Evolutionary conservation across 371 early-diverging fungal species (phyloP), one percentile per base, ranked within the genome.

Genomic region (Rozella allomycis): DNA sequence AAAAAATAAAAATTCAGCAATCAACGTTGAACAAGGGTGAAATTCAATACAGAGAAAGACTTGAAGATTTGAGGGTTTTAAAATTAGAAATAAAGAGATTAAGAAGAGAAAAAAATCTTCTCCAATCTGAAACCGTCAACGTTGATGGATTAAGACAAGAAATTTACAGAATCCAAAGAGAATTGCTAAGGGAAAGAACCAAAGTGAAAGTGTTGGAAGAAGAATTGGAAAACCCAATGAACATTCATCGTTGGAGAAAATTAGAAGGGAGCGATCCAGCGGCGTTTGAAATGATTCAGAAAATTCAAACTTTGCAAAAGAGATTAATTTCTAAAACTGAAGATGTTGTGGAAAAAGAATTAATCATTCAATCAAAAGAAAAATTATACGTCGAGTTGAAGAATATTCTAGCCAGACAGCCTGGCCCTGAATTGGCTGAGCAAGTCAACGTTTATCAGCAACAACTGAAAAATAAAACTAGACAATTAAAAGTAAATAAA

Each of bases 211-310:
- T 58, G 4, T 44, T 64, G 11, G 57, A 64, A 37, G 53, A 60
- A n/a, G 55, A 64, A 42, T 45, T 64, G 4, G 35, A 45, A 34
- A 52, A 60, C 30, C 61, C 57, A 16, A 50, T 64, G 28, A 64
- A 64, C 37, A 54, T 64, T 4, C 65, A 64, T 35, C 37, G 65
- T 3, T 64, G 65, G 65, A 29, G 65, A 22, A 56, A 58, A 31
- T 45, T 64, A 12, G 60, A 60, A 33, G 54, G 57, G 3, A 40
- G 43, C 17, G 52, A 57, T 31, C 65, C 65, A 19, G 49, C 60
- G 34, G 56, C 54, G 1, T 60, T 46, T 29, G 54, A 54, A 26
- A 43, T 58, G 49, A 40, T 64, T 25, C 57, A 56, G 33, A 41
- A 60, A 11, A 46, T 57, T n/a, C 65, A 64, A 31, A 46, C 58